These are phyloP conservation scores for Danielia reshetovae DNA, from an alignment of 805 yeast species.

Conservation along the genomic window DNA sequence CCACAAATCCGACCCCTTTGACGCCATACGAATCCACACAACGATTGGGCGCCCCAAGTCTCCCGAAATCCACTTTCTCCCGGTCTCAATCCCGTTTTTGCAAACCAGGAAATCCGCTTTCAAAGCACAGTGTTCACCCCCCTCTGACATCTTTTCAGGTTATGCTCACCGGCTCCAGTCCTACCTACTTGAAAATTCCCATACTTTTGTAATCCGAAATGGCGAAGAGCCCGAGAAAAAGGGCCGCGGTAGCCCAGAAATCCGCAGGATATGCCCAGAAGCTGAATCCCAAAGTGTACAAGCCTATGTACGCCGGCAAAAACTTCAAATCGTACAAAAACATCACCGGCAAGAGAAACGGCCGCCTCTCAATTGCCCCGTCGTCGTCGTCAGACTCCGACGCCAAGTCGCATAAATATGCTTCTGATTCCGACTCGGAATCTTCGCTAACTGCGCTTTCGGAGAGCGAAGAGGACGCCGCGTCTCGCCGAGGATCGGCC, in stretches of 20 bases:
- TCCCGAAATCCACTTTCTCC: too few relatives aligned
- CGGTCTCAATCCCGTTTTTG: too few relatives aligned
- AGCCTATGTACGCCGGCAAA: constrained; percentile 28
- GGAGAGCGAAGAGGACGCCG: constrained; percentile 15
- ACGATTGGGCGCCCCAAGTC: too few relatives aligned
- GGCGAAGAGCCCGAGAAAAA: constrained; percentile 34
- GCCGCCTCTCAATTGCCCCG: constrained; percentile 36
- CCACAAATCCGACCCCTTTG: too few relatives aligned
- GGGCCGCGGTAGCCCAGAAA: constrained; percentile 7
- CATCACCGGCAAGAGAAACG: constrained; percentile 9
- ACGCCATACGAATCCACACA: too few relatives aligned
- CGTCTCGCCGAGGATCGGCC: constrained; percentile 13
- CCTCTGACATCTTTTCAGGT: too few relatives aligned
- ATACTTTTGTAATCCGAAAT: constrained; percentile 11
- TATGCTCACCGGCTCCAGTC: constrained; percentile 4
- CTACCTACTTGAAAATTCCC: constrained; percentile 6
- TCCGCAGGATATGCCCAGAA: constrained; percentile 9
- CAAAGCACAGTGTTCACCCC: too few relatives aligned
- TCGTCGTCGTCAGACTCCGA: constrained; percentile 28
- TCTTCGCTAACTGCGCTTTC: constrained; percentile 39
- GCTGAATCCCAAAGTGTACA: constrained; percentile 12
- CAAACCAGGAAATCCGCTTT: too few relatives aligned
- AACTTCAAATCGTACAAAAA: constrained; percentile 22
- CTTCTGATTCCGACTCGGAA: constrained; percentile 27
- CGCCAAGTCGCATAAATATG: constrained; percentile 1